phyloP scores from a whole-genome alignment of 2,329 filamentous ascomycete genomes.

The Colletotrichum nymphaeae region DNA sequence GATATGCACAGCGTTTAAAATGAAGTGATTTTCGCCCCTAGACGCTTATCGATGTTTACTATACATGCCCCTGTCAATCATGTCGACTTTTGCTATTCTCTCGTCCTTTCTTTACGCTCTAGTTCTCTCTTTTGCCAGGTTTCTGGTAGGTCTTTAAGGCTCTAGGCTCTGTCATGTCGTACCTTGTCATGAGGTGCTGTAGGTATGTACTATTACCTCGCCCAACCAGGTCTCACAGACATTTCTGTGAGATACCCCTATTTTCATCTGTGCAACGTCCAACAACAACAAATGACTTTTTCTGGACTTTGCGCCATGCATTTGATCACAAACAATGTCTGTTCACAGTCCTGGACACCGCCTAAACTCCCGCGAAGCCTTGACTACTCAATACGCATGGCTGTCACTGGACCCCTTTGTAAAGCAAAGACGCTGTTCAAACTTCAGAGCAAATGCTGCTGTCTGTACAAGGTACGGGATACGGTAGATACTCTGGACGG shows the following conservation, averaged over 20 bases:
- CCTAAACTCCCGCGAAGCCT: constrained; percentile 1
- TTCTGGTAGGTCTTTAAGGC: neutral
- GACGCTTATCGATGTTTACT: constrained; percentile 21
- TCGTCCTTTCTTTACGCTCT: neutral
- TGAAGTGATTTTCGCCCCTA: constrained; percentile 34
- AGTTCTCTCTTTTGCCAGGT: neutral
- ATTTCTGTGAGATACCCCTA: neutral
- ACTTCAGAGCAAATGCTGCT: no score
- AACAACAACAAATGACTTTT: neutral
- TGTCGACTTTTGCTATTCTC: neutral
- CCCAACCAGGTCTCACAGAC: neutral
- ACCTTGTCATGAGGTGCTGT: no score
- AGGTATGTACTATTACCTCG: no score
- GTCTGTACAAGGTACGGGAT: no score
- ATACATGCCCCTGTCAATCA: constrained; percentile 26
- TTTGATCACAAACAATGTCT: neutral
- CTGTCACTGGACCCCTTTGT: neutral
- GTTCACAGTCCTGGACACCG: constrained; percentile 1
- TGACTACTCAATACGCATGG: neutral
- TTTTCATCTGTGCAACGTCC: neutral
- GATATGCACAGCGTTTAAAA: constrained; percentile 4
- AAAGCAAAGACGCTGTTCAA: neutral
- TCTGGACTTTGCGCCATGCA: neutral
- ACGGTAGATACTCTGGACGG: no score
- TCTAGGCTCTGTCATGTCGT: no score